Evolutionary conservation across 495 filamentous ascomycete genomes (phyloP).

Genomic region (Aspergillus biplanus): DNA sequence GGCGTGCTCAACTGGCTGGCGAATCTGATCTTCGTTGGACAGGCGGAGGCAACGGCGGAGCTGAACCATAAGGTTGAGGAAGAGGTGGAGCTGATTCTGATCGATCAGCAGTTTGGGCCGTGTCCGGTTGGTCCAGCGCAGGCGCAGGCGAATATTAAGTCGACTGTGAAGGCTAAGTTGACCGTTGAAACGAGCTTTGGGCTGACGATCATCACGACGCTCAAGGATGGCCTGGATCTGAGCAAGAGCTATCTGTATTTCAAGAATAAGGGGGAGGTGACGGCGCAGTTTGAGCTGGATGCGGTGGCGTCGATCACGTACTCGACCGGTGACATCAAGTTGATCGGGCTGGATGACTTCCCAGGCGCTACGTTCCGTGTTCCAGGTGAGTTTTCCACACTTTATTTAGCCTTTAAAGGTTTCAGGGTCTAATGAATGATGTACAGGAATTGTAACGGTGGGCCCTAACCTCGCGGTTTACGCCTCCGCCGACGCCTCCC

Average conservation of each 20-base stretch:
- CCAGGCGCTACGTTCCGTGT: slow-evolving; percentile 34
- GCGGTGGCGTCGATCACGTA: slow-evolving; percentile 19
- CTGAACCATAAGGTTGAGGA: slow-evolving; percentile 25
- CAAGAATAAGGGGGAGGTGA: slow-evolving; percentile 32
- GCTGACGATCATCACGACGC: slow-evolving; percentile 29
- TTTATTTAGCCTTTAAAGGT: no score
- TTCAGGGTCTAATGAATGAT: no score
- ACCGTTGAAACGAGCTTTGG: slow-evolving; percentile 28
- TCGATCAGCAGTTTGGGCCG: slow-evolving; percentile 25
- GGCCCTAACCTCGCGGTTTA: slow-evolving; percentile 36
- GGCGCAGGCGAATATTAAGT: slow-evolving; percentile 21
- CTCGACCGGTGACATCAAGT: slow-evolving; percentile 16
- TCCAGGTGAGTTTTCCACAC: slow-evolving; percentile 32
- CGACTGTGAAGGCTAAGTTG: slow-evolving; percentile 18
- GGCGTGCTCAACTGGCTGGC: slow-evolving; percentile 10
- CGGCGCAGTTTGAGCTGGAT: slow-evolving; percentile 27
- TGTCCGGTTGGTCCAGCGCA: slow-evolving; percentile 23
- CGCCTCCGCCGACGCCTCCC: slow-evolving; percentile 23
- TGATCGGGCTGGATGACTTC: slow-evolving; percentile 22
- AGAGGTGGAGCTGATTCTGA: slow-evolving; percentile 19
- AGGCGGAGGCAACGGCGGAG: slow-evolving; percentile 21
- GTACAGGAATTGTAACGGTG: slow-evolving; percentile 29
- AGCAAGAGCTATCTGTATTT: slow-evolving; percentile 33
- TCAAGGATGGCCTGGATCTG: slow-evolving; percentile 23
- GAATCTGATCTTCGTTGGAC: slow-evolving; percentile 8